phyloP scores from a whole-genome alignment of 169 alveolate genomes.

The Plasmodium coatneyi region DNA sequence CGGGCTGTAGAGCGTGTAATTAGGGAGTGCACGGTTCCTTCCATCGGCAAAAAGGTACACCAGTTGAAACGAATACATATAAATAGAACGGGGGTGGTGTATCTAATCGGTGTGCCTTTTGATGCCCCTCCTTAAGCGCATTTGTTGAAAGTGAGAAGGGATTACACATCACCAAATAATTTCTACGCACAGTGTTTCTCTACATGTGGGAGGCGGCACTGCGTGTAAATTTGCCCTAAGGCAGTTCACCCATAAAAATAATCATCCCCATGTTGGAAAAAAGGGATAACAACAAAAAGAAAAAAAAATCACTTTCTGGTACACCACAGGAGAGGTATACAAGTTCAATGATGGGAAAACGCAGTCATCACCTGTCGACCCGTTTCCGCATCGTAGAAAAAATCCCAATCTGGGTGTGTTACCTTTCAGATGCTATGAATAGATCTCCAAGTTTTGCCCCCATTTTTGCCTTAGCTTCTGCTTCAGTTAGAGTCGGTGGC shows the following conservation, averaged over 20 bases:
- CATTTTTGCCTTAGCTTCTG: background rate
- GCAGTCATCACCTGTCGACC: background rate
- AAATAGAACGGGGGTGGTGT: background rate
- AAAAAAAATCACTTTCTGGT: background rate
- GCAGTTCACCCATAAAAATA: background rate
- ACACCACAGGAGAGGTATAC: background rate
- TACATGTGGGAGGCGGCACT: background rate
- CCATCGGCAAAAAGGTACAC: background rate
- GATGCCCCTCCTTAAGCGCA: background rate
- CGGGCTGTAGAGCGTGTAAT: background rate
- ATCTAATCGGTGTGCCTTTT: constrained; percentile 5
- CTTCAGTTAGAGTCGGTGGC: background rate
- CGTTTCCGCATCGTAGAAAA: background rate
- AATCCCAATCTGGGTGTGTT: background rate
- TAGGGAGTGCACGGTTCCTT: background rate
- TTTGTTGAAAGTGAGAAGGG: background rate
- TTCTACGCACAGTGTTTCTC: background rate
- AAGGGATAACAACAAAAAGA: background rate
- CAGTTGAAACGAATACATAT: background rate
- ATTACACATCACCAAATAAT: background rate
- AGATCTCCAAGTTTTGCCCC: background rate
- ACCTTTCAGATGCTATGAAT: background rate
- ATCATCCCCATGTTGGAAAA: background rate
- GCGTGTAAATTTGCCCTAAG: background rate
- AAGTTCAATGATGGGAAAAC: background rate